Evolutionary conservation across 2,329 filamentous ascomycete genomes (phyloP).

Genomic region (Phyllosticta paracitricarpa): DNA sequence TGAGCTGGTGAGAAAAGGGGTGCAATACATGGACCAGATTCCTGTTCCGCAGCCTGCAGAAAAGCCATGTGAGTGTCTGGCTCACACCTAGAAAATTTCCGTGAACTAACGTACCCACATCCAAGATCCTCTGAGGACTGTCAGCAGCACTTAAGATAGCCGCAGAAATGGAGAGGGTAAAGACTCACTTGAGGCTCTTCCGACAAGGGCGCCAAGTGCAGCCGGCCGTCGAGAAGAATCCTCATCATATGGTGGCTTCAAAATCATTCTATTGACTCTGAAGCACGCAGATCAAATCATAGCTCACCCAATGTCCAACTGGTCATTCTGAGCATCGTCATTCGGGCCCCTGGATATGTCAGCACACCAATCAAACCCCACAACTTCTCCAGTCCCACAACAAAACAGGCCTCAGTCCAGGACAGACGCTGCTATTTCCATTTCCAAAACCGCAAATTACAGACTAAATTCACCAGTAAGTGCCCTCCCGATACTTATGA

Average conservation of each 20-base stretch:
- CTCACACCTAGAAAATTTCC: background rate
- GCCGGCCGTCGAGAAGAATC: constrained; percentile 18
- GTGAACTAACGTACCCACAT: constrained; percentile 16
- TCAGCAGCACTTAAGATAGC: background rate
- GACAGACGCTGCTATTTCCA: background rate
- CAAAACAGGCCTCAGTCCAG: too few relatives aligned
- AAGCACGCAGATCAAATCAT: too few relatives aligned
- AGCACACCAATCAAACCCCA: background rate
- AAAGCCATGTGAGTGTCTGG: background rate
- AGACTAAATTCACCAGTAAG: constrained; percentile 3
- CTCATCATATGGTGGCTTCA: constrained; percentile 20
- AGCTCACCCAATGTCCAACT: constrained; percentile 7
- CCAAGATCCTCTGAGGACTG: constrained; percentile 23
- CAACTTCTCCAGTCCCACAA: background rate
- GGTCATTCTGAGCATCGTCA: constrained; percentile 16
- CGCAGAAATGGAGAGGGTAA: constrained; percentile 5
- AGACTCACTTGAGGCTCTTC: constrained; percentile 15
- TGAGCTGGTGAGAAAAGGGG: background rate
- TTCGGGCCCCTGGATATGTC: constrained; percentile 16
- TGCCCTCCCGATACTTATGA: constrained; percentile 1
- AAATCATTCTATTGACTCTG: background rate
- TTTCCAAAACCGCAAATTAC: background rate
- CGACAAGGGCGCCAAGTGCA: constrained; percentile 17
- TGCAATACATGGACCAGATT: constrained; percentile 30
- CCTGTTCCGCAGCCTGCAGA: constrained; percentile 30